Evolutionary conservation across 352 stramenopile genomes (phyloP), one percentile per base, ranked within the genome.

Genomic region (Nothophytophthora sp.): DNA sequence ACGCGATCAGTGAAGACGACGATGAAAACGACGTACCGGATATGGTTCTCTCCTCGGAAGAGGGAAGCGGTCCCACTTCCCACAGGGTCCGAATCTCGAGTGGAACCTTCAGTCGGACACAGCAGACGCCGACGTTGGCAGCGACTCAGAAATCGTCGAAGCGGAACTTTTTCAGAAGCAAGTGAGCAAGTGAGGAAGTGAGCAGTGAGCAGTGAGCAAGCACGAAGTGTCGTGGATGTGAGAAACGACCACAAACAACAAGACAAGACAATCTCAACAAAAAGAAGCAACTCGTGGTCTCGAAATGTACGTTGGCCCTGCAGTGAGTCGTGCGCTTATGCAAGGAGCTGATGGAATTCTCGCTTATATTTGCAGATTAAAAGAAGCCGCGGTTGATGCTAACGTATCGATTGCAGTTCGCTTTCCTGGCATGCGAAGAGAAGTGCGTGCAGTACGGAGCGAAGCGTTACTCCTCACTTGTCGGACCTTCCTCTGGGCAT

Each of bases 81-180:
- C 64, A 52, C 32, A 39, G 52, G 20, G 24, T 22, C 18, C 58
- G 58, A 45, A 65, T 58, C 25, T 51, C 63, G 16, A 72, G 63
- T 62, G 63, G 49, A 45, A 54, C 57, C 7, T 65, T 59, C 37
- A 60, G n/a, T n/a, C n/a, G n/a, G n/a, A n/a, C n/a, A n/a, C n/a
- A n/a, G n/a, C n/a, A n/a, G n/a, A n/a, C n/a, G n/a, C n/a, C n/a
- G n/a, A n/a, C n/a, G n/a, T n/a, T n/a, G n/a, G n/a, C n/a, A n/a
- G n/a, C n/a, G n/a, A n/a, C 50, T 10, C 48, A 56, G 40, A 63
- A 55, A 38, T 32, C 34, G 13, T 64, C 62, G 8, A 67, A 41
- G 44, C 51, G 53, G 12, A 72, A 45, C 36, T 44, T 72, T 44
- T 72, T 66, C 18, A 39, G 58, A 12, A 34, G 67, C 11, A 60